Evolutionary conservation across 192 early-diverging fungal genomes (phyloP).

Genomic region (Coemansia sp.): DNA sequence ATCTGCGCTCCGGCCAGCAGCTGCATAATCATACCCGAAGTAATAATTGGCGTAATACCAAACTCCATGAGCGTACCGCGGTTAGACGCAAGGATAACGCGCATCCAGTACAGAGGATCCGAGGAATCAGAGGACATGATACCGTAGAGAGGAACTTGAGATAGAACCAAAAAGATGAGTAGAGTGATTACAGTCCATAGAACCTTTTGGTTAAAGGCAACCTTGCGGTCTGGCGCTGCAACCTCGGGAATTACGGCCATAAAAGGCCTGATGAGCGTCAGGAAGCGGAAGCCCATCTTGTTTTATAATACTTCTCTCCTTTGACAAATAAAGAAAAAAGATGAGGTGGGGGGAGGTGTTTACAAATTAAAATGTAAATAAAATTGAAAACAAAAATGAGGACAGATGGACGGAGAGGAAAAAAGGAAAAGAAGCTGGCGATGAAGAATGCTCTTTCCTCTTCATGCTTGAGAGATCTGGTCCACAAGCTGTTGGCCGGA

Average conservation of each 20-base stretch:
- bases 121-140: slow-evolving; percentile 99
- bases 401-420: neutral
- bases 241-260: slow-evolving; percentile 99
- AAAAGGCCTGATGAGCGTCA: slow-evolving; percentile 96
- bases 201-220: slow-evolving; percentile 98
- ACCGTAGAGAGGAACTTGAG: slow-evolving; percentile 99
- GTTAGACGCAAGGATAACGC: slow-evolving; percentile 99
- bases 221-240: slow-evolving; percentile 92
- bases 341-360: neutral
- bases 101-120: slow-evolving; percentile 99
- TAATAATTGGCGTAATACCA: slow-evolving; percentile 99
- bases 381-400: slow-evolving; percentile 10
- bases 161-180: slow-evolving; percentile 99
- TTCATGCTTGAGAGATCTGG: neutral
- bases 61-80: slow-evolving; percentile 99
- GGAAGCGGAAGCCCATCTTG: slow-evolving; percentile 74
- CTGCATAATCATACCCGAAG: slow-evolving; percentile 99
- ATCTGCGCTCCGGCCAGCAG: slow-evolving; percentile 96
- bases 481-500: neutral
- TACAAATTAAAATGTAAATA: neutral
- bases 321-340: neutral
- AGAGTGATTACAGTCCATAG: slow-evolving; percentile 99
- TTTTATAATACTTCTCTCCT: neutral
- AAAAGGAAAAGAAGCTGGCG: neutral
- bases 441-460: neutral